phyloP scores from a whole-genome alignment of 2,329 filamentous ascomycete genomes.

The Hypoxylon rubiginosum region DNA sequence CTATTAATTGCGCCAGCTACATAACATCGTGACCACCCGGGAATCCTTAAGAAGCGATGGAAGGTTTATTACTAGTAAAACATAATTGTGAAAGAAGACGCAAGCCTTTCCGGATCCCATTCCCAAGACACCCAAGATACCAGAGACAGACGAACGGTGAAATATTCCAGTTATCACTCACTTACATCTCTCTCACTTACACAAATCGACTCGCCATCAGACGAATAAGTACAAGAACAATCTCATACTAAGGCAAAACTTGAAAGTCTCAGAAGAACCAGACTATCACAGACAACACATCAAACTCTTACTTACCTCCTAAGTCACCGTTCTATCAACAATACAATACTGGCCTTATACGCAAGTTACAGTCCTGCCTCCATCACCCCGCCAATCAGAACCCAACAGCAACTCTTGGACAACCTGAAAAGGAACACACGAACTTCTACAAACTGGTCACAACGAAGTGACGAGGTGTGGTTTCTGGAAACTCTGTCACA shows the following conservation, averaged over 20 bases:
- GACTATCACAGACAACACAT: neutral
- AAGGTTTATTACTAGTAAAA: constrained; percentile 35
- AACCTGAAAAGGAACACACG: constrained; percentile 24
- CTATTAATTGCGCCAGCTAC: constrained; percentile 39
- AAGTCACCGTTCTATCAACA: neutral
- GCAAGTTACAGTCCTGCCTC: neutral
- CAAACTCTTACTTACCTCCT: neutral
- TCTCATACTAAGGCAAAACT: neutral
- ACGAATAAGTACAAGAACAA: constrained; percentile 7
- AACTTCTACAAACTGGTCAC: neutral
- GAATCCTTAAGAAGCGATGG: constrained; percentile 22
- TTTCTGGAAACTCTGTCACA: neutral
- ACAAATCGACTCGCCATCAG: constrained; percentile 18
- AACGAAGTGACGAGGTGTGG: neutral
- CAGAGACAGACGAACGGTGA: constrained; percentile 8
- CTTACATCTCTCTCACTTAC: constrained; percentile 15
- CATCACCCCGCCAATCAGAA: constrained; percentile 24
- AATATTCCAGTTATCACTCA: constrained; percentile 1
- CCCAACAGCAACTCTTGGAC: constrained; percentile 1
- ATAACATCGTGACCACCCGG: constrained; percentile 40
- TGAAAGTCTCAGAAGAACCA: neutral
- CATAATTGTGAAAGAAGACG: constrained; percentile 30
- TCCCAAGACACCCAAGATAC: neutral
- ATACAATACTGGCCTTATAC: neutral
- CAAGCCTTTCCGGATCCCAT: constrained; percentile 17